Conservation (phyloP, 192 early-diverging fungal genomes). For the Coemansia sp. region DNA sequence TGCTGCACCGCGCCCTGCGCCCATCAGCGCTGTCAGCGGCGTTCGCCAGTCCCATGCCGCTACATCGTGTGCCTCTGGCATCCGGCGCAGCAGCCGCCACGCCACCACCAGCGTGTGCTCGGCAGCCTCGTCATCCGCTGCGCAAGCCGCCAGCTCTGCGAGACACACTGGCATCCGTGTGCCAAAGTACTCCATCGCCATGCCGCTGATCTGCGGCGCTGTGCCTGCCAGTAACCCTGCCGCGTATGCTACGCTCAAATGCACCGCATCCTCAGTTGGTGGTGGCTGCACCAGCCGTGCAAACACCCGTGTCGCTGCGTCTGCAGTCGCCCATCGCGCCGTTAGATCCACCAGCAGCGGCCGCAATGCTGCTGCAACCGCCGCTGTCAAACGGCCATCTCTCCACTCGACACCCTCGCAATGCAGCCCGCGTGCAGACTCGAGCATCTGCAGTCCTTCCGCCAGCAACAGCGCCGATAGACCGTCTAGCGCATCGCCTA, state of each 20-base stretch:
- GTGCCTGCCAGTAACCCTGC: slow-evolving; percentile 62
- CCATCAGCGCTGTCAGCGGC: slow-evolving; percentile 33
- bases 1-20: not conserved
- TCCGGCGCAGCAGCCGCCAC: slow-evolving; percentile 57
- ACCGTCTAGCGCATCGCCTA: slow-evolving; percentile 15
- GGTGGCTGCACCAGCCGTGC: slow-evolving; percentile 7
- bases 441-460: slow-evolving; percentile 14
- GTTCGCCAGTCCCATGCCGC: slow-evolving; percentile 33
- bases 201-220: slow-evolving; percentile 70
- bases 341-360: slow-evolving; percentile 80
- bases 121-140: not conserved
- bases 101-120: slow-evolving; percentile 16
- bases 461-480: slow-evolving; percentile 37
- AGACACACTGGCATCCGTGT: slow-evolving; percentile 3
- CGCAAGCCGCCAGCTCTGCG: slow-evolving; percentile 14
- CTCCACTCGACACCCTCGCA: slow-evolving; percentile 18
- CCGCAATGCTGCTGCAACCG: slow-evolving; percentile 54
- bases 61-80: slow-evolving; percentile 40
- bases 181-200: slow-evolving; percentile 40
- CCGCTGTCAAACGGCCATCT: slow-evolving; percentile 35
- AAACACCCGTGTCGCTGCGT: slow-evolving; percentile 38
- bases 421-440: not conserved
- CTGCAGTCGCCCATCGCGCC: slow-evolving; percentile 68
- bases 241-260: slow-evolving; percentile 51
- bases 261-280: slow-evolving; percentile 26